phyloP scores from a whole-genome alignment of 192 early-diverging fungal species.

The Coemansia sp. region DNA sequence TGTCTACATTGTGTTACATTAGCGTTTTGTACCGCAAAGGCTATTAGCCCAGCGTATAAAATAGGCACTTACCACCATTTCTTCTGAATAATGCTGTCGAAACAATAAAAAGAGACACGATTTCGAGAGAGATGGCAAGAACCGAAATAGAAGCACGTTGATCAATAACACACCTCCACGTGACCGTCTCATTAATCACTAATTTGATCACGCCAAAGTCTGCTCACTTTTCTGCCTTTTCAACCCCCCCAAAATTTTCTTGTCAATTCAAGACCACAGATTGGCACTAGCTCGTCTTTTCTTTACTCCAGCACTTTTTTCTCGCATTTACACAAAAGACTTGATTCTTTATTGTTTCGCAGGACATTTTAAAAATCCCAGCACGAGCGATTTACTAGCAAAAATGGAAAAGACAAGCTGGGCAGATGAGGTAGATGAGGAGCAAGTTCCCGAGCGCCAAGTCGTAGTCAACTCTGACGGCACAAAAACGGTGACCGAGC shows the following conservation, averaged over 20 bases:
- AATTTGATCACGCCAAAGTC: not conserved
- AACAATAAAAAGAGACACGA: no score
- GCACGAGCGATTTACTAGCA: not conserved
- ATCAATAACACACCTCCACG: no score
- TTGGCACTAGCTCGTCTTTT: not conserved
- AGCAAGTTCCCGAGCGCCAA: constrained; percentile 18
- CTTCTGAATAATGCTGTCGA: not conserved
- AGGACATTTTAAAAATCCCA: not conserved
- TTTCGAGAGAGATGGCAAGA: no score
- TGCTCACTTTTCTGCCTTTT: not conserved
- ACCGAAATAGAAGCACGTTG: no score
- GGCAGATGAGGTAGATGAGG: constrained; percentile 75
- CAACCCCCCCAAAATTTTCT: not conserved
- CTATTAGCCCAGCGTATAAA: no score
- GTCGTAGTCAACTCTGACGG: constrained; percentile 64
- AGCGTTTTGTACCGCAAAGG: not conserved
- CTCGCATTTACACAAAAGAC: no score
- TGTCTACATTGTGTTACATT: constrained; percentile 19
- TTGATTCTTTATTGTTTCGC: not conserved
- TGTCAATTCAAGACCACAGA: not conserved
- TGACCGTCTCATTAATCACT: not conserved
- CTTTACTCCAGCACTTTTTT: not conserved
- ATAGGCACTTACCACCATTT: not conserved
- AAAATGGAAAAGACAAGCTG: constrained; percentile 56
- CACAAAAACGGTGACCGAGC: constrained; percentile 78